Percentiles rank a stretch among this genome's conserved stretches.
phyloP scores from a whole-genome alignment of 2,329 filamentous ascomycete species.

The Xenoacremonium recifei region DNA sequence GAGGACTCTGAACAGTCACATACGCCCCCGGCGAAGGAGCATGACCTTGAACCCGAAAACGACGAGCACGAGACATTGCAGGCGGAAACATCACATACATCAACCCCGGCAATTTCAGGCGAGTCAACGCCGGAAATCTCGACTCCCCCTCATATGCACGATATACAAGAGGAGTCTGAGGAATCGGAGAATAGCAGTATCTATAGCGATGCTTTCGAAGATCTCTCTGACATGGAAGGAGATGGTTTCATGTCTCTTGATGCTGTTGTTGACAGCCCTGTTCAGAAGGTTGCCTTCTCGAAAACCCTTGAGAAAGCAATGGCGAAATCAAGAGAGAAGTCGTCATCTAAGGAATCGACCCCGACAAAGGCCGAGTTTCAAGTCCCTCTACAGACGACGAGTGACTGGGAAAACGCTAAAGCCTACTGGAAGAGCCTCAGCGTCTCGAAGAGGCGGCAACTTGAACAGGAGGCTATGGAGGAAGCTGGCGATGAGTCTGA shows the following conservation, averaged over 20 bases:
- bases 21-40: constrained; percentile 1
- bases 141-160: constrained; percentile 28
- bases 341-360: constrained; percentile 3
- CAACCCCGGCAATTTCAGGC: constrained; percentile 12
- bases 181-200: constrained; percentile 53
- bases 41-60: constrained; percentile 1
- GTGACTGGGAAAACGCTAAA: constrained; percentile 68
- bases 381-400: constrained; percentile 15
- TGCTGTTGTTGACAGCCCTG: constrained; percentile 65
- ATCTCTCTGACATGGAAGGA: constrained; percentile 62
- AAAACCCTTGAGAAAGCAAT: constrained; percentile 24
- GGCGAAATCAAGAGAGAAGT: constrained; percentile 16
- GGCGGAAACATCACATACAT: neutral
- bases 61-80: neutral
- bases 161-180: constrained; percentile 41
- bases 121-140: constrained; percentile 15
- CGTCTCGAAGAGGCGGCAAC: constrained; percentile 59
- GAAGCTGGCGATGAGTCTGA: constrained; percentile 48
- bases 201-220: constrained; percentile 77
- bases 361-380: neutral
- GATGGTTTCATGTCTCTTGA: constrained; percentile 72
- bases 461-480: constrained; percentile 57
- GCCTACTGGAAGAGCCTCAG: constrained; percentile 68
- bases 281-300: constrained; percentile 16
- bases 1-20: constrained; percentile 4